Evolutionary conservation across 441 rosid species (phyloP), one percentile per base, ranked within the genome.

Genomic region (Daphne laureola): DNA sequence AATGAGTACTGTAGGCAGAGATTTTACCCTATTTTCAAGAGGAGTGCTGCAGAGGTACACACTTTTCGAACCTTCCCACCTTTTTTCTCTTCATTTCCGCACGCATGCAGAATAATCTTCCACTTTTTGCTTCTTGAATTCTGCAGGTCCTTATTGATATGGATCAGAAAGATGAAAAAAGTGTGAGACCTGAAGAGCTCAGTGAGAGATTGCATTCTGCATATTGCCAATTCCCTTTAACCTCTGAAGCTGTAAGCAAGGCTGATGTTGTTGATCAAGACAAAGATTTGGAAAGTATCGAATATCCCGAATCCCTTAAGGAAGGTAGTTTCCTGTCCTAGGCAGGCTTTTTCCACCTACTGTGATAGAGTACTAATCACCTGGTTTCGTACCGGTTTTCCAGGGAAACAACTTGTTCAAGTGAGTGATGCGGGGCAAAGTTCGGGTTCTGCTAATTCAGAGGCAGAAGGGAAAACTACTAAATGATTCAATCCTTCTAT

Each of bases 1-100:
- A 83, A 77, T 15, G 90, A 79, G 74, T 89, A 83, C 54, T 93
- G 99, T 61, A 71, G 95, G 59, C 77, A 78, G 76, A 76, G 96
- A 27, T 90, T 93, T 75, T 49, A 52, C 14, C 95, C 86, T 15
- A 45, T 84, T 60, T 93, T 90, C 57, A 66, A 59, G 73, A 85
- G 79, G 70, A 64, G 68, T 48, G 76, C 87, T 54, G 90, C 78
- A 15, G 76, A 87, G 93, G 97, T 93, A 70, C 42, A 36, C 46
- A 21, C 40, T 14, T 21, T 2, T 4, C 55, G 46, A 44, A 18
- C 4, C 44, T 40, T 16, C 57, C 56, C 8, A 13, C 17, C 50
- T 23, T 49, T 43, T 50, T 51, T 23, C 27, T 47, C 43, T 40
- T 25, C 5, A 6, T 47, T 45, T 25, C n/a, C 23, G 38, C 38